Base-by-base conservation (phyloP, 805 yeast genomes). In the Hanseniaspora mollemarum region DNA sequence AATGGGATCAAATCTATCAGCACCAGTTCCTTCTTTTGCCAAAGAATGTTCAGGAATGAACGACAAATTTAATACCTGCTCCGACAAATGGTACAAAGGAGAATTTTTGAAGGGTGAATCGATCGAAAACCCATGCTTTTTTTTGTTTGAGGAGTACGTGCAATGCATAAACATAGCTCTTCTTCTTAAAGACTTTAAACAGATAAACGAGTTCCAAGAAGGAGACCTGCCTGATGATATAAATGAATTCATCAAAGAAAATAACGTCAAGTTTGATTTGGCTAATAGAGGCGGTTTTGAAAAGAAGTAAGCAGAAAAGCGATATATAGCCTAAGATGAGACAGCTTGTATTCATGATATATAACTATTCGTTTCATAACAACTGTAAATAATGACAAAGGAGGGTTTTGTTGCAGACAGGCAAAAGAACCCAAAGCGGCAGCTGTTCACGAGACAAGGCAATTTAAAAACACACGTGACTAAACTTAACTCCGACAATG, bases 61-160 rank as follows among this genome's bases (percentile, higher is more conserved):
- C 67, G 78, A 78, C 58, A 77, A 79, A 60, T 92, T 92, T 62
- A 97, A 92, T 62, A 83, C 80, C 60, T 92, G 98, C 65, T 92
- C 92, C 70, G 88, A 87, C 67, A 75, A 76, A 57, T 88, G 98
- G 98, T 92, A 92, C 64, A 80, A 92, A 4, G 96, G 92, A 59
- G 73, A 83, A 65, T 83, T 83, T 57, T 67, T 83, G 43, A 75
- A 75, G 54, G 74, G 74, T 2, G 65, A 67, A 44, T 67, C 72
- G 35, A 67, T 77, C 51, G 74, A 82, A 58, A 90, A 90, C 63
- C 96, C 90, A 66, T 92, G 98, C 67, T 82, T 85, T 49, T 90
- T 81, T 28, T 74, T 85, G 29, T 92, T 96, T 96, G 76, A 77
- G 53, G 81, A 78, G 49, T 92, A 92, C 65, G 85, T 84, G 58